These are phyloP conservation scores for Furculomyces boomerangus DNA, from an alignment of 371 early-diverging fungal species.

Conservation along the genomic window DNA sequence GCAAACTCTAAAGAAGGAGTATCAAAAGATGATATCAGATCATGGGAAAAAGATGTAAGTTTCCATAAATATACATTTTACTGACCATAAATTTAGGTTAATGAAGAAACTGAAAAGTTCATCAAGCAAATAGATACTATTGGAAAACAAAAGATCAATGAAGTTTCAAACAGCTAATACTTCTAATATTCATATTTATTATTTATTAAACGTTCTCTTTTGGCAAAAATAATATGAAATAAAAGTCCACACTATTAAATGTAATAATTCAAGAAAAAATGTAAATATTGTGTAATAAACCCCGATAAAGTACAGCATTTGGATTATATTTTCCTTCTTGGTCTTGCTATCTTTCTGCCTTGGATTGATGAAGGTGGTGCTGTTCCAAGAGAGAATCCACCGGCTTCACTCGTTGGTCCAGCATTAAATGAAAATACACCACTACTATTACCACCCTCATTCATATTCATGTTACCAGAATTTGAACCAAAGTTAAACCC, in stretches of 20 bases:
- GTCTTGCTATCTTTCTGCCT: neutral
- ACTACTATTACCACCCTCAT: neutral
- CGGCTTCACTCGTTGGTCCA: neutral
- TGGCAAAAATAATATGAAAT: no score
- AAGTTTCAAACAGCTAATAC: neutral
- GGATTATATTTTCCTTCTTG: slow-evolving; percentile 5
- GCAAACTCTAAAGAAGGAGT: slow-evolving; percentile 35
- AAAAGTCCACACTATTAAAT: no score
- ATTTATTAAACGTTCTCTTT: neutral
- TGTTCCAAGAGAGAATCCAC: neutral
- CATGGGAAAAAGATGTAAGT: slow-evolving; percentile 38
- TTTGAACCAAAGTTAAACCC: no score
- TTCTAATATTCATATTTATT: neutral
- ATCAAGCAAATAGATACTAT: neutral
- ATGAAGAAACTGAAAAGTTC: neutral
- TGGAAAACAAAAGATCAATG: neutral
- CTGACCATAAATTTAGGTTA: no score
- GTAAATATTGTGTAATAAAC: slow-evolving; percentile 18
- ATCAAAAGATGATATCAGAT: slow-evolving; percentile 37
- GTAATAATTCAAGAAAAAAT: slow-evolving; percentile 10
- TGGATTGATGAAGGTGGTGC: neutral
- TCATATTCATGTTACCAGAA: no score
- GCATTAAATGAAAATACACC: neutral
- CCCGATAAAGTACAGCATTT: slow-evolving; percentile 17
- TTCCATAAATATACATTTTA: no score